Base-by-base conservation (phyloP, 1,284 basidiomycete species). In the Cryptococcus wingfieldii region DNA sequence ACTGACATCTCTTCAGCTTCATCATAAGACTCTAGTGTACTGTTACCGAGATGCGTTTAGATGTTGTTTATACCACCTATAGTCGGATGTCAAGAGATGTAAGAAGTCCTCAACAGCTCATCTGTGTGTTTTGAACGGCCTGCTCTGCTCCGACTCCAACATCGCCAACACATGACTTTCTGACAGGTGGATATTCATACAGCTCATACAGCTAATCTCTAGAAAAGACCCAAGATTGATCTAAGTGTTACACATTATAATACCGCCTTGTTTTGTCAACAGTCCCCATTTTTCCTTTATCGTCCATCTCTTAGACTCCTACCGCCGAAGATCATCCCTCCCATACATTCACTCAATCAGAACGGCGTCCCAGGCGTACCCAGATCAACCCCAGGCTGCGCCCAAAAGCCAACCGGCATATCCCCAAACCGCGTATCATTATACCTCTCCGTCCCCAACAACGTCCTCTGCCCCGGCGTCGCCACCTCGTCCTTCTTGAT, bases 391-490 rank as follows among this genome's bases (percentile, higher is more conserved):
- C 53, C 60, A 3, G 70, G 69, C 3, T 62, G 63, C 9, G 54
- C 59, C 71, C 71, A 73, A 2, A 55, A 46, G 12, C 67, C 59
- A 10, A 70, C 56, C 2, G 69, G 69, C 25, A 72, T 61, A 59
- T 75, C 73, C 3, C 68, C 73, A 56, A 75, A 75, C 31, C 73
- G 56, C 46, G 67, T 71, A 60, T 75, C 73, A 38, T 69, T 62
- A 56, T 72, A 75, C 18, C 68, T 54, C 58, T 75, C 73, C 0
- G 73, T 75, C 10, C 73, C 73, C 19, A 75, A 52, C 59, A 75
- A 53, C 1, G 73, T 75, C 38, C 73, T 56, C 52, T 71, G 70
- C 12, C 60, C 61, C 2, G 73, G 73, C 0, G 70, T 72, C 3
- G 53, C 52, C 28, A 53, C 41, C 25, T 54, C 54, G 16, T 50